A percentile compares a stretch with the other conserved stretches of the same genome.
Conservation (phyloP, 1,284 basidiomycete species). For the Bondarzewia mesenterica region DNA sequence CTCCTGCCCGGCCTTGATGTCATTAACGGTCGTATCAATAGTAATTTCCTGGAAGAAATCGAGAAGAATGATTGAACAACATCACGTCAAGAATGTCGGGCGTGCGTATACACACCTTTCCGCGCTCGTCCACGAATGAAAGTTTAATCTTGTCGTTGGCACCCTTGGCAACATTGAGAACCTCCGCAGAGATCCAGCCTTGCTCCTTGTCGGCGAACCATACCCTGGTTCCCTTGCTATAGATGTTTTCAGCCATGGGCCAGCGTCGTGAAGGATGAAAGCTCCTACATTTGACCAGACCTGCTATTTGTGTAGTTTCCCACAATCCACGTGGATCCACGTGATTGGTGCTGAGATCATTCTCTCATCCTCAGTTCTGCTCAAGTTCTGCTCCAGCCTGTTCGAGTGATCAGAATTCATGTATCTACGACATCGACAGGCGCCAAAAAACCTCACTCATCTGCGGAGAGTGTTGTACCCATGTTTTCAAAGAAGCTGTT, state of each 20-base stretch:
- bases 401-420: not conserved
- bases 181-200: constrained; percentile 88
- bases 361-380: not conserved
- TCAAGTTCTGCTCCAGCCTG: not conserved
- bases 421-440: not conserved
- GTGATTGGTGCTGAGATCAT: not conserved
- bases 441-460: not conserved
- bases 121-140: constrained; percentile 77
- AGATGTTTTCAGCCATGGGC: constrained; percentile 77
- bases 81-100: constrained; percentile 1
- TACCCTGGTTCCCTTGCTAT: constrained; percentile 77
- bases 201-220: constrained; percentile 91
- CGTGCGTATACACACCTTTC: constrained; percentile 50
- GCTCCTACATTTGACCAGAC: not conserved
- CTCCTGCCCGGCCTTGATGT: constrained; percentile 68
- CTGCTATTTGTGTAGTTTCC: not conserved
- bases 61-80: not conserved
- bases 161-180: constrained; percentile 54
- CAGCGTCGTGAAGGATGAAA: constrained; percentile 8
- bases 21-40: constrained; percentile 71
- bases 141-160: constrained; percentile 69
- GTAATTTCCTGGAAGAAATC: constrained; percentile 53
- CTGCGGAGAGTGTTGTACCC: not conserved
- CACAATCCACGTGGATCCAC: constrained; percentile 1
- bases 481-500: not conserved